A percentile compares a stretch with the other conserved stretches of the same genome.
Evolutionary conservation across 345 rosid species (phyloP).

Genomic region (Populus tremula): DNA sequence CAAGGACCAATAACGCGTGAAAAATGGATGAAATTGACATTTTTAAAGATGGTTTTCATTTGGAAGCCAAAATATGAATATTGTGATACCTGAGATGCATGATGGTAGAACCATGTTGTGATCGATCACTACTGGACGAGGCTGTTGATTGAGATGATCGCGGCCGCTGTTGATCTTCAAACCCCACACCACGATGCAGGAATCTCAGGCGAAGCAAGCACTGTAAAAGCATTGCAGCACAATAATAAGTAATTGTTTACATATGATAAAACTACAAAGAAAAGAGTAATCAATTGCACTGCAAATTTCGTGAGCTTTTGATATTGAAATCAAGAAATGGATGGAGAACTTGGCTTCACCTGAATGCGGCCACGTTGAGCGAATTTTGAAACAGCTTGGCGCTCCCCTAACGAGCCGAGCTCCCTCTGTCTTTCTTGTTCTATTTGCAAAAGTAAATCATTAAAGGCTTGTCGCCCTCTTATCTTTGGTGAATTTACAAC

Average conservation of each 20-base stretch:
- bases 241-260: background rate
- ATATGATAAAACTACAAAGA: background rate
- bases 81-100: slow-evolving; percentile 49
- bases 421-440: slow-evolving; percentile 58
- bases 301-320: background rate
- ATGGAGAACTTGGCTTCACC: slow-evolving; percentile 32
- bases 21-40: background rate
- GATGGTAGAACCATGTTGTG: slow-evolving; percentile 41
- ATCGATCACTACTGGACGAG: slow-evolving; percentile 24
- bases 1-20: background rate
- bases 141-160: slow-evolving; percentile 13
- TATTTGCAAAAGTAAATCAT: slow-evolving; percentile 61
- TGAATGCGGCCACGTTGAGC: slow-evolving; percentile 74
- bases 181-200: slow-evolving; percentile 49
- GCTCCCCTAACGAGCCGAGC: slow-evolving; percentile 39
- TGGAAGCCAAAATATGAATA: background rate
- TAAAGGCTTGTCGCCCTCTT: slow-evolving; percentile 77
- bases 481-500: slow-evolving; percentile 48
- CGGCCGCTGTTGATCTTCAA: slow-evolving; percentile 41
- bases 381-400: slow-evolving; percentile 62
- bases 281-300: background rate
- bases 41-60: background rate
- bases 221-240: slow-evolving; percentile 29
- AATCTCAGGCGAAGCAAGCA: slow-evolving; percentile 60
- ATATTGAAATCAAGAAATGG: background rate